A percentile compares a stretch with the other conserved stretches of the same genome.
Conservation (phyloP, 2,329 filamentous ascomycete genomes). For the Paraphoma sp. region DNA sequence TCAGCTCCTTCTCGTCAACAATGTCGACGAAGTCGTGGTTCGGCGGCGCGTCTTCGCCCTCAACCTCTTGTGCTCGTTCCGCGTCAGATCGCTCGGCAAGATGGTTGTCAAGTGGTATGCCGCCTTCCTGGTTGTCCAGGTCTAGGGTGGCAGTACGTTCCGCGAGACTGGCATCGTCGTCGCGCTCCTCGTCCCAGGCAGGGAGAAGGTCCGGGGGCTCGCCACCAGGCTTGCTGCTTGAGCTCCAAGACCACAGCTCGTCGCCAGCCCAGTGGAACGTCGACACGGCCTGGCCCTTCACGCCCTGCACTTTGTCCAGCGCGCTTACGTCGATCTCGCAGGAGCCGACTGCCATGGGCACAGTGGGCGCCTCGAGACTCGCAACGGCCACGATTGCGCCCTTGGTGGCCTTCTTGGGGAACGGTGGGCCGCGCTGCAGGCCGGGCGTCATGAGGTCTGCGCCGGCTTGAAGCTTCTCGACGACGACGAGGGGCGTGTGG, state of each 20-base stretch:
- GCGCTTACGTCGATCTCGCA: conserved; percentile 68
- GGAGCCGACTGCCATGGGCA: conserved; percentile 69
- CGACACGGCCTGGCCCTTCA: conserved; percentile 69
- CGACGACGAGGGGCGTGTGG: conserved; percentile 67
- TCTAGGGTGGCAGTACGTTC: conserved; percentile 50
- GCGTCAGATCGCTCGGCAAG: conserved; percentile 38
- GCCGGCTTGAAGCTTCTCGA: conserved; percentile 68
- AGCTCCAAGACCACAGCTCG: conserved; percentile 71
- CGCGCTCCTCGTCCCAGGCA: conserved; percentile 55
- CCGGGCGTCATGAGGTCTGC: conserved; percentile 75
- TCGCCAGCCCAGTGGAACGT: conserved; percentile 73
- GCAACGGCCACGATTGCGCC: conserved; percentile 69
- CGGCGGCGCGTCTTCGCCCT: conserved; percentile 43
- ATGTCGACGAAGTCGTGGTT: conserved; percentile 42
- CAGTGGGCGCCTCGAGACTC: conserved; percentile 63
- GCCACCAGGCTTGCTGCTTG: conserved; percentile 59
- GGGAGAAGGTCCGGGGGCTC: conserved; percentile 61
- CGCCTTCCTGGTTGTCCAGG: conserved; percentile 56
- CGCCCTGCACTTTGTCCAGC: conserved; percentile 63
- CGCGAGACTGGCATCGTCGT: conserved; percentile 41
- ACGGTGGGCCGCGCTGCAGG: conserved; percentile 68
- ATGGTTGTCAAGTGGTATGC: conserved; percentile 48
- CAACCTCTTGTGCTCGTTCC: conserved; percentile 40
- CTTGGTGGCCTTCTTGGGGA: conserved; percentile 64
- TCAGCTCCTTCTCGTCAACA: conserved; percentile 59